A percentile compares a stretch with the other conserved stretches of the same genome.
phyloP scores from a whole-genome alignment of 164 flowering plant species.

The Sextonia rubra region DNA sequence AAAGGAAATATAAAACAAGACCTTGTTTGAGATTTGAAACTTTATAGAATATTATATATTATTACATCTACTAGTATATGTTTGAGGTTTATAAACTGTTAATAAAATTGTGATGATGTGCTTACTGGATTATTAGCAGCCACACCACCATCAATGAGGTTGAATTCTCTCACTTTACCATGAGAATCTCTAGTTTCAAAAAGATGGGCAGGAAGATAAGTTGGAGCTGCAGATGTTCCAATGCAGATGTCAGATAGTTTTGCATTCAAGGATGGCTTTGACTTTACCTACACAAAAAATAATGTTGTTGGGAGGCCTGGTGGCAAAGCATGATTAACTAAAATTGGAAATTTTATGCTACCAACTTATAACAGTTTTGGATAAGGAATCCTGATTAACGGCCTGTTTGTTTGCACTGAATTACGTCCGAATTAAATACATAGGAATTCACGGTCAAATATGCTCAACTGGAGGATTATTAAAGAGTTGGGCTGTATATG shows the following conservation, averaged over 20 bases:
- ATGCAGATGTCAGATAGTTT: slow-evolving; percentile 34
- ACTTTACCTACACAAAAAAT: slow-evolving; percentile 20
- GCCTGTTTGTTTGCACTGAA: too few species aligned
- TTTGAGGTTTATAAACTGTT: not conserved
- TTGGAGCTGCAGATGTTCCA: slow-evolving; percentile 37
- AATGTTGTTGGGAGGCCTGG: not conserved
- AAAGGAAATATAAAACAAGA: too few species aligned
- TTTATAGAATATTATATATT: not conserved
- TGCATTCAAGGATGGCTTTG: slow-evolving; percentile 22
- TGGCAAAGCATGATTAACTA: not conserved
- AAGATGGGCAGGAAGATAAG: slow-evolving; percentile 32
- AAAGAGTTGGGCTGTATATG: too few species aligned
- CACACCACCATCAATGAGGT: slow-evolving; percentile 35
- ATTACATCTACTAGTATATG: not conserved
- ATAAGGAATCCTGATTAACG: too few species aligned
- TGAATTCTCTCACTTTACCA: slow-evolving; percentile 22
- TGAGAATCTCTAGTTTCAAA: slow-evolving; percentile 17
- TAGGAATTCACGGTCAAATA: too few species aligned
- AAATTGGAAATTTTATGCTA: not conserved
- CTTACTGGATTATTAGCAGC: slow-evolving; percentile 36
- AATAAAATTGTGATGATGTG: not conserved
- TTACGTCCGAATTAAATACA: too few species aligned
- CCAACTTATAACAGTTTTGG: not conserved
- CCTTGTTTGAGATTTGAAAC: not conserved
- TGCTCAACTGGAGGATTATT: too few species aligned